Conservation (phyloP, 352 stramenopile species). For the Stephanocyclus meneghinianus region DNA sequence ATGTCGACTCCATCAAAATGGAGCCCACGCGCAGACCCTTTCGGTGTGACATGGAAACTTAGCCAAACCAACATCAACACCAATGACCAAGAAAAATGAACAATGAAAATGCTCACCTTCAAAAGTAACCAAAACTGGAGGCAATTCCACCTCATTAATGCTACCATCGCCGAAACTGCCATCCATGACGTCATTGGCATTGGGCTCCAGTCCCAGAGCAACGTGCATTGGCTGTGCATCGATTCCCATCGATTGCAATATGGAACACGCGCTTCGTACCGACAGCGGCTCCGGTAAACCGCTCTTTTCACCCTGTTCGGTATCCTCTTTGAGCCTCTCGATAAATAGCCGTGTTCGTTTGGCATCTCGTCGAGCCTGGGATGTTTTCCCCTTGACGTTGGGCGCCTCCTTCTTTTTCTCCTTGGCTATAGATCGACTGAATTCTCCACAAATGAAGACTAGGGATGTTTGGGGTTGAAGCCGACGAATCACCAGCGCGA, state of each 20-base stretch:
- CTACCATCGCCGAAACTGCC: conserved; percentile 12
- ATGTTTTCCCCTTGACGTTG: conserved; percentile 36
- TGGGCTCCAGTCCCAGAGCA: conserved; percentile 56
- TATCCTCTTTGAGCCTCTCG: conserved; percentile 37
- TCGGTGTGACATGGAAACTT: not conserved
- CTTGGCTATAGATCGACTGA: conserved; percentile 55
- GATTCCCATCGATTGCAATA: conserved; percentile 54
- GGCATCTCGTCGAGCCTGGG: conserved; percentile 39
- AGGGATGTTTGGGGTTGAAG: conserved; percentile 54
- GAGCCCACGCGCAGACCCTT: conserved; percentile 57
- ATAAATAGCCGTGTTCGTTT: conserved; percentile 35
- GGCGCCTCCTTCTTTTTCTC: conserved; percentile 43
- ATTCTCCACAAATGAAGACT: conserved; percentile 71
- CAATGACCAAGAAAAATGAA: not conserved
- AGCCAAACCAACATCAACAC: not conserved
- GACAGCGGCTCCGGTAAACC: conserved; percentile 41
- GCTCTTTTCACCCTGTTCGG: conserved; percentile 1
- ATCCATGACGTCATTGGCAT: conserved; percentile 38
- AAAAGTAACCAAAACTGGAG: conserved; percentile 71
- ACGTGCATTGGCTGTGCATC: conserved; percentile 67
- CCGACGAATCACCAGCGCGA: conserved; percentile 35
- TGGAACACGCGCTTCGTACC: conserved; percentile 51
- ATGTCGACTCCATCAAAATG: conserved; percentile 71
- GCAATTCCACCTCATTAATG: conserved; percentile 42
- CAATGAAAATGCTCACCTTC: conserved; percentile 33